These are phyloP conservation scores for Solanum sparsipilum DNA, from an alignment of 257 asterid species.

Conservation along the genomic window DNA sequence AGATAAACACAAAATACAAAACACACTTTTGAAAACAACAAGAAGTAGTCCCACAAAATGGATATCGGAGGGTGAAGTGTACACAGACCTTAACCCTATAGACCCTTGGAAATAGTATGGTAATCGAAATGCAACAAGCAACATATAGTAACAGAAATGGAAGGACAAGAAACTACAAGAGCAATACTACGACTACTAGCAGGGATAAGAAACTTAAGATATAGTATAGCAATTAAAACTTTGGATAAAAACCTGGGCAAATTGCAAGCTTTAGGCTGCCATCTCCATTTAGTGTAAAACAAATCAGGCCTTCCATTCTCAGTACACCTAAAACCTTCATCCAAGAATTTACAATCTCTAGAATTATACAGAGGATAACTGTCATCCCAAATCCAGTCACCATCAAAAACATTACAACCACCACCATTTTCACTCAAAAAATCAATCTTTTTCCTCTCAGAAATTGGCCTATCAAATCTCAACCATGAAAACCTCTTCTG, in stretches of 20 bases:
- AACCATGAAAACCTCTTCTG: constrained; percentile 59
- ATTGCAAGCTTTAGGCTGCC: constrained; percentile 91
- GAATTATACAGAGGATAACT: constrained; percentile 75
- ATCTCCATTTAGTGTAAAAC: constrained; percentile 92
- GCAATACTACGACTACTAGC: not conserved
- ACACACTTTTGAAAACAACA: not conserved
- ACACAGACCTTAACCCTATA: not conserved
- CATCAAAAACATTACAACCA: constrained; percentile 76
- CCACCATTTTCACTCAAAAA: constrained; percentile 44
- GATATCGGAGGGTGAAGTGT: not conserved
- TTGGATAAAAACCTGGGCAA: constrained; percentile 56
- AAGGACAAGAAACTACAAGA: not conserved
- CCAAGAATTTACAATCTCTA: constrained; percentile 66
- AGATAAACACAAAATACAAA: not conserved
- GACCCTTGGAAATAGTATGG: not conserved
- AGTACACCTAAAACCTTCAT: constrained; percentile 74
- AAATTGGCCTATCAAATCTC: constrained; percentile 28
- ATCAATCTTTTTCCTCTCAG: constrained; percentile 29
- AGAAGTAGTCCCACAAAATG: not conserved
- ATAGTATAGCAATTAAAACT: not conserved
- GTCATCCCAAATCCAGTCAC: constrained; percentile 99
- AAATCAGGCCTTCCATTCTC: constrained; percentile 94
- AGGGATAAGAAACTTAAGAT: not conserved
- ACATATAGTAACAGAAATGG: not conserved
- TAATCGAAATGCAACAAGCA: not conserved